Evolutionary conservation across 1,284 basidiomycete genomes (phyloP).

Genomic region (Cryptococcus maquisensis): DNA sequence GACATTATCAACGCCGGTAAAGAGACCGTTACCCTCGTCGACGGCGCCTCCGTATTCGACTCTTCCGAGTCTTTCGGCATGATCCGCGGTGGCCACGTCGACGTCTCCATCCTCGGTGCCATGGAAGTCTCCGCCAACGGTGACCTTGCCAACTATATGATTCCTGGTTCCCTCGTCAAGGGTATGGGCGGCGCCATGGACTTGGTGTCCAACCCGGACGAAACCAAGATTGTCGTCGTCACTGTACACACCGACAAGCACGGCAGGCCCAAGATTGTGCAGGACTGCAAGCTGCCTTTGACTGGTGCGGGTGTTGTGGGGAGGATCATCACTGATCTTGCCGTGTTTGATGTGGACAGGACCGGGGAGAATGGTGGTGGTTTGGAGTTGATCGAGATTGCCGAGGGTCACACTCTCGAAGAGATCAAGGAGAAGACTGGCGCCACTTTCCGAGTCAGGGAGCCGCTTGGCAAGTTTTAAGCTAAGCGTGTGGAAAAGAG

Average conservation of each 20-base stretch:
- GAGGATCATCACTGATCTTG: slow-evolving; percentile 87
- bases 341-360: slow-evolving; percentile 81
- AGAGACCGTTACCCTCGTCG: slow-evolving; percentile 87
- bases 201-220: slow-evolving; percentile 85
- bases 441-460: slow-evolving; percentile 62
- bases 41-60: slow-evolving; percentile 85
- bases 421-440: slow-evolving; percentile 82
- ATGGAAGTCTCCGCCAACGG: slow-evolving; percentile 92
- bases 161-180: slow-evolving; percentile 86
- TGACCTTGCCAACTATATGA: slow-evolving; percentile 97
- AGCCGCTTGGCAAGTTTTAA: slow-evolving; percentile 36
- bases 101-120: slow-evolving; percentile 83
- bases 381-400: slow-evolving; percentile 74
- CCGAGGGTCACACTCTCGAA: slow-evolving; percentile 74
- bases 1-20: slow-evolving; percentile 95
- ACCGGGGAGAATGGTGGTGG: slow-evolving; percentile 54
- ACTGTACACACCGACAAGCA: slow-evolving; percentile 89
- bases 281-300: slow-evolving; percentile 75
- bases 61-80: slow-evolving; percentile 66
- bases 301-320: slow-evolving; percentile 83
- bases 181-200: slow-evolving; percentile 96
- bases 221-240: slow-evolving; percentile 74
- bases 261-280: slow-evolving; percentile 80
- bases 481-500: too few relatives aligned
- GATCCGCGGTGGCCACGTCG: slow-evolving; percentile 93